phyloP scores from a whole-genome alignment of 176 grass and related monocot genomes.

The Sorghum bicolor region DNA sequence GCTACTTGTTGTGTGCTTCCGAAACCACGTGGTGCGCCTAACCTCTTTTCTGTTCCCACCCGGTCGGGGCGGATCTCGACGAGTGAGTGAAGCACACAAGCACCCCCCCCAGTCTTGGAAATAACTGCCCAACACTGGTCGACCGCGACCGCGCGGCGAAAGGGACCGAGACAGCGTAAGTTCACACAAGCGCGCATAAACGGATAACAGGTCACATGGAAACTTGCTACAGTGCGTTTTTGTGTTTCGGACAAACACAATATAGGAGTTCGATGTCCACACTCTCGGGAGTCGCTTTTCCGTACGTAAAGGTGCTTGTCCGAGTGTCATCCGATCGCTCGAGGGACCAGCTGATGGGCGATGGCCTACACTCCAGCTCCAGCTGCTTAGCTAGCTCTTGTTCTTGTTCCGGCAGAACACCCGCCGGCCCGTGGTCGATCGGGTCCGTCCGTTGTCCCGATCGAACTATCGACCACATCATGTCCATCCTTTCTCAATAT shows the following conservation, averaged over 20 bases:
- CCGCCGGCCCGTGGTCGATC: neutral
- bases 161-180: neutral
- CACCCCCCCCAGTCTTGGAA: neutral
- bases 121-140: neutral
- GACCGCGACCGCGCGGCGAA: neutral
- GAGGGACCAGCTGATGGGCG: neutral
- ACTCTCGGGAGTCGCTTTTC: neutral
- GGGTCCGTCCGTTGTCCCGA: neutral
- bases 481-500: neutral
- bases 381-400: neutral
- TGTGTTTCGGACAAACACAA: neutral
- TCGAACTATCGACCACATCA: neutral
- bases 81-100: neutral
- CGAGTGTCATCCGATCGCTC: neutral
- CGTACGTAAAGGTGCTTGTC: neutral
- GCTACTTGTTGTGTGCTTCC: neutral
- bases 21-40: neutral
- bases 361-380: neutral
- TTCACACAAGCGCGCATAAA: neutral
- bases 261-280: neutral
- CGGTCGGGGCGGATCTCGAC: slow-evolving; percentile 5
- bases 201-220: neutral
- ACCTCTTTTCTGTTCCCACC: neutral
- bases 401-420: neutral
- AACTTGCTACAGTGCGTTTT: neutral